These are phyloP conservation scores for Xylaria sp. DNA, from an alignment of 2,329 filamentous ascomycete species.

Conservation along the genomic window DNA sequence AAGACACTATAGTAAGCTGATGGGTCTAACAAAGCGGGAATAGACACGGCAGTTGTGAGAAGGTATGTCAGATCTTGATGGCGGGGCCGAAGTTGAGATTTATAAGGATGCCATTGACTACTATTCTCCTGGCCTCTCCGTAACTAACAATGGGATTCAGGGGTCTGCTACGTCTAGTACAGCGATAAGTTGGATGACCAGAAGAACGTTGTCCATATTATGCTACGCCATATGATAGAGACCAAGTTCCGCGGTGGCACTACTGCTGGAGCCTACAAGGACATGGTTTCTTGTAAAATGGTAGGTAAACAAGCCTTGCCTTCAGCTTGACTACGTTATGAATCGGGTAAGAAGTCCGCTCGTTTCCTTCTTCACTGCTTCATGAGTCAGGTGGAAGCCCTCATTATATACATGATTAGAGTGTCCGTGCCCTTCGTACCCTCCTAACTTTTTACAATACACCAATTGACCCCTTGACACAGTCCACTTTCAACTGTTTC, in stretches of 20 bases:
- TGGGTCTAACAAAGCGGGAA: not conserved
- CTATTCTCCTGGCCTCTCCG: not conserved
- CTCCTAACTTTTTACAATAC: no score
- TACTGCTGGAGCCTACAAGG: not conserved
- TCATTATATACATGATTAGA: no score
- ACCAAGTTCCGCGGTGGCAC: not conserved
- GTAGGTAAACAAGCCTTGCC: no score
- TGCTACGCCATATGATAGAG: no score
- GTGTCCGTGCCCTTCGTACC: no score
- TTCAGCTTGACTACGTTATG: no score
- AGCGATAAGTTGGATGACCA: not conserved
- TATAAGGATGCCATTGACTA: not conserved
- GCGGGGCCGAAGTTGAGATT: slow-evolving; percentile 1
- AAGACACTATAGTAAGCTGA: not conserved
- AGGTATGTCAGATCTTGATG: not conserved
- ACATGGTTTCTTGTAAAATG: no score
- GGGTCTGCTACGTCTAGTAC: not conserved
- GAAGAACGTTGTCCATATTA: not conserved
- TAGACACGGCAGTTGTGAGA: not conserved
- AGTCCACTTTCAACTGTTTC: no score
- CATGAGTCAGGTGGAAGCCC: no score
- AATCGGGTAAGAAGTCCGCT: no score
- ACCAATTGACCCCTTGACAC: no score
- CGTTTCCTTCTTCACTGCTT: no score
- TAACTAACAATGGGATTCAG: not conserved